A percentile compares a stretch with the other conserved stretches of the same genome.
phyloP scores from a whole-genome alignment of 2,329 filamentous ascomycete genomes.

The Paecilomyces niveus region DNA sequence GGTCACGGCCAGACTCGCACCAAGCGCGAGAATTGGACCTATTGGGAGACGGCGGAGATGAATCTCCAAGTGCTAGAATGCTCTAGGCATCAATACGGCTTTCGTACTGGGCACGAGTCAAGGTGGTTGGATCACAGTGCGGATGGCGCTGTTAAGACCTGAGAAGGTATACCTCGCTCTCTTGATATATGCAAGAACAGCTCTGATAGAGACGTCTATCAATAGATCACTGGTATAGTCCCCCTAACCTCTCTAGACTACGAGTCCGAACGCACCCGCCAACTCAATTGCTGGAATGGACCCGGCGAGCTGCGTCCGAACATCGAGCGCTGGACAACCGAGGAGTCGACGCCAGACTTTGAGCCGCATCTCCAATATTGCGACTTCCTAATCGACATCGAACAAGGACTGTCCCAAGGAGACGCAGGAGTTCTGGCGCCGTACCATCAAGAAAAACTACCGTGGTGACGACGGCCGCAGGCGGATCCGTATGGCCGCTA shows the following conservation, averaged over 20 bases:
- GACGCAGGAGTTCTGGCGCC: slow-evolving; percentile 36
- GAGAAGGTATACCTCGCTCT: slow-evolving; percentile 29
- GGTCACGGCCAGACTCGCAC: slow-evolving; percentile 46
- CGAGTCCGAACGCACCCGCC: slow-evolving; percentile 38
- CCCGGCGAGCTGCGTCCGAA: slow-evolving; percentile 23
- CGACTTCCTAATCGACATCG: slow-evolving; percentile 40
- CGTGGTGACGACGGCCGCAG: slow-evolving; percentile 43
- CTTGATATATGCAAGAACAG: background rate
- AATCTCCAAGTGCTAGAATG: slow-evolving; percentile 49
- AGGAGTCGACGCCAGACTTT: slow-evolving; percentile 35
- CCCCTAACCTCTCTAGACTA: slow-evolving; percentile 47
- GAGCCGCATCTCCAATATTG: slow-evolving; percentile 35
- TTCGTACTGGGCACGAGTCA: slow-evolving; percentile 48
- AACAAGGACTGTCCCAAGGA: slow-evolving; percentile 32
- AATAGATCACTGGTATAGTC: slow-evolving; percentile 44
- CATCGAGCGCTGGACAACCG: slow-evolving; percentile 36
- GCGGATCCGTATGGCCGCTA: slow-evolving; percentile 43
- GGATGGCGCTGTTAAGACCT: slow-evolving; percentile 48
- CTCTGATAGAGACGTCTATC: background rate
- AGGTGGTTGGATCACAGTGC: slow-evolving; percentile 46
- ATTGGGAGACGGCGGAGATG: slow-evolving; percentile 51
- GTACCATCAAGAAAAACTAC: slow-evolving; percentile 41
- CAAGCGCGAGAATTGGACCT: slow-evolving; percentile 42
- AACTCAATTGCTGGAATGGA: slow-evolving; percentile 45
- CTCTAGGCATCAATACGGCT: slow-evolving; percentile 36